A percentile compares a stretch with the other conserved stretches of the same genome.
Evolutionary conservation across 768 basidiomycete genomes (phyloP).

Genomic region (Suillus occidentalis): DNA sequence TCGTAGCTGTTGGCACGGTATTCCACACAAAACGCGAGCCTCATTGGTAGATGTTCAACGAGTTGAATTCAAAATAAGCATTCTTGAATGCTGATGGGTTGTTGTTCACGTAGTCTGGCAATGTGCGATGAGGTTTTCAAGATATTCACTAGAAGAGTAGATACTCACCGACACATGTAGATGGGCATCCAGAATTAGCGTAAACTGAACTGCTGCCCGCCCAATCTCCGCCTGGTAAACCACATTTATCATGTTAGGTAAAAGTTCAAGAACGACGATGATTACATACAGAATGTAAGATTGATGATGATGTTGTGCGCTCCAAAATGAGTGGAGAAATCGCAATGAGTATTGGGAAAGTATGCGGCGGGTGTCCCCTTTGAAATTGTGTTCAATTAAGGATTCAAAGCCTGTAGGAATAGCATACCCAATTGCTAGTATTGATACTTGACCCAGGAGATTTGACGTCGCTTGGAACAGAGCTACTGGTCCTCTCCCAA

Average conservation of each 20-base stretch:
- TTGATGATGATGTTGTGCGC: slow-evolving; percentile 68
- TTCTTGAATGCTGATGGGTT: slow-evolving; percentile 33
- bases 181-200: slow-evolving; percentile 25
- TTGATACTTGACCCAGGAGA: slow-evolving; percentile 20
- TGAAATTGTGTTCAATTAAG: slow-evolving; percentile 3
- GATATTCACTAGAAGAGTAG: background rate
- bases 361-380: slow-evolving; percentile 60
- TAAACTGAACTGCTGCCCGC: slow-evolving; percentile 25
- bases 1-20: background rate
- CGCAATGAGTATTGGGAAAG: slow-evolving; percentile 61
- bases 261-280: slow-evolving; percentile 14
- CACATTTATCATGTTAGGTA: background rate
- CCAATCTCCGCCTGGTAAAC: slow-evolving; percentile 28
- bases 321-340: slow-evolving; percentile 54
- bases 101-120: slow-evolving; percentile 33
- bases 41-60: slow-evolving; percentile 37
- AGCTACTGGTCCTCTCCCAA: slow-evolving; percentile 38
- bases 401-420: background rate
- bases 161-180: slow-evolving; percentile 26
- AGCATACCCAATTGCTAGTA: slow-evolving; percentile 26
- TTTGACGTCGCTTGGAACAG: slow-evolving; percentile 37
- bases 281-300: slow-evolving; percentile 27
- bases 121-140: background rate
- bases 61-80: slow-evolving; percentile 43
- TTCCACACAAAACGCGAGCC: background rate